phyloP scores from a whole-genome alignment of 495 filamentous ascomycete genomes.

The Podospora sp. region DNA sequence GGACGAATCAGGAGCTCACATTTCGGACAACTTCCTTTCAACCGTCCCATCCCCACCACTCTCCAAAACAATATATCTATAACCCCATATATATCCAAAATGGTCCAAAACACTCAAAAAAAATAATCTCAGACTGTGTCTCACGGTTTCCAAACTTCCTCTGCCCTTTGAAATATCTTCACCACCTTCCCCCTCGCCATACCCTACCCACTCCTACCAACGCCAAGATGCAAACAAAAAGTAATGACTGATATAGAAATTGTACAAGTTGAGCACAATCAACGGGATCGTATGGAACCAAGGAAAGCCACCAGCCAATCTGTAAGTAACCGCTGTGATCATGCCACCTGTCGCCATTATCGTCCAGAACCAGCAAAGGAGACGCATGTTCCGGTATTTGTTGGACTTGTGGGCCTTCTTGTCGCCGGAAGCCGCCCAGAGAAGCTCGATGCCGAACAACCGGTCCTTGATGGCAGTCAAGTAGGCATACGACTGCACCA shows the following conservation, averaged over 20 bases:
- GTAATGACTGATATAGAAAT: conserved; percentile 35
- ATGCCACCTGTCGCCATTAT: conserved; percentile 28
- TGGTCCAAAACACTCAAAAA: neutral
- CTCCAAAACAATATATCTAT: neutral
- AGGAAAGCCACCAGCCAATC: conserved; percentile 25
- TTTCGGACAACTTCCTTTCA: conserved; percentile 22
- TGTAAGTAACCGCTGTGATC: conserved; percentile 29
- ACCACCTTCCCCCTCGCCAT: neutral
- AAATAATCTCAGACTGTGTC: neutral
- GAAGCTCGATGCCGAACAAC: conserved; percentile 37
- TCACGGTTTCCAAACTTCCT: neutral
- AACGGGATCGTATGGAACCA: conserved; percentile 39
- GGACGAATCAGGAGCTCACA: neutral
- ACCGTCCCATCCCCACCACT: neutral
- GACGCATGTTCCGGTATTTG: conserved; percentile 40
- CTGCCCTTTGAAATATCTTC: neutral
- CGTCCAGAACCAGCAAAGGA: conserved; percentile 37
- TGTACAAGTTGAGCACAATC: conserved; percentile 35
- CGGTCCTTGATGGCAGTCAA: conserved; percentile 41
- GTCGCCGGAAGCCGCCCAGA: conserved; percentile 39
- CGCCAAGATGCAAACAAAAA: conserved; percentile 35
- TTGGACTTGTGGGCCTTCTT: conserved; percentile 40
- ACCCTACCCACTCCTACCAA: conserved; percentile 22
- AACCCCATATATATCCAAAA: neutral
- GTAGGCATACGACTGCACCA: conserved; percentile 40